phyloP scores from a whole-genome alignment of 768 basidiomycete species.

The Psilocybe cubensis region DNA sequence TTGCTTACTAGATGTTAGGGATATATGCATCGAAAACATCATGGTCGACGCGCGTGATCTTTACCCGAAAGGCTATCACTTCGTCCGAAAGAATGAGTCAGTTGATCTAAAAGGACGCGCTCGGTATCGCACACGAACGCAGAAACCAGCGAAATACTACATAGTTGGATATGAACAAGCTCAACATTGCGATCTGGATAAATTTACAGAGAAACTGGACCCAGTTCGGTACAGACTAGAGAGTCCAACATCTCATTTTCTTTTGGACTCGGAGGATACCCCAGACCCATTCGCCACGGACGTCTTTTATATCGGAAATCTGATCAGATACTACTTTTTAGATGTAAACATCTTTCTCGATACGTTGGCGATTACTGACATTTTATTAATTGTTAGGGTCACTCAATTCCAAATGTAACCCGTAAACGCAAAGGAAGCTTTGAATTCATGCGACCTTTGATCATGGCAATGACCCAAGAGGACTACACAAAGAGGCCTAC shows the following conservation, averaged over 20 bases:
- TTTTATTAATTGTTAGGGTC: neutral
- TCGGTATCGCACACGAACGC: conserved; percentile 9
- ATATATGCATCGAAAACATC: conserved; percentile 4
- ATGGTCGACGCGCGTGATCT: conserved; percentile 10
- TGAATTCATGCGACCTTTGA: conserved; percentile 31
- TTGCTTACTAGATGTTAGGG: neutral
- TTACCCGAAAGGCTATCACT: conserved; percentile 6
- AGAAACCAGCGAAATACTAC: conserved; percentile 16
- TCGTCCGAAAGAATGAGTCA: neutral
- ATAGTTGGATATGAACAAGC: conserved; percentile 18
- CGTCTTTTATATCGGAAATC: conserved; percentile 8
- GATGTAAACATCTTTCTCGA: neutral
- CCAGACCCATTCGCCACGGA: conserved; percentile 9
- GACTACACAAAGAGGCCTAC: conserved; percentile 37
- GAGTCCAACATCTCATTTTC: neutral
- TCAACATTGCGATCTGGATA: neutral
- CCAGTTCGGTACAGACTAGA: neutral
- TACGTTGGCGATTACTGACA: neutral
- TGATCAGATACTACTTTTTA: conserved; percentile 8
- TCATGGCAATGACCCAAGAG: conserved; percentile 36
- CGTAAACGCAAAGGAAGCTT: conserved; percentile 21
- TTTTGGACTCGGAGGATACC: neutral
- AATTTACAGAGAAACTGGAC: neutral
- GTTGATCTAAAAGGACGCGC: neutral
- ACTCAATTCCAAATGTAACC: neutral